Evolutionary conservation across 2,329 filamentous ascomycete genomes (phyloP).

Genomic region (Aspergillus ruber): DNA sequence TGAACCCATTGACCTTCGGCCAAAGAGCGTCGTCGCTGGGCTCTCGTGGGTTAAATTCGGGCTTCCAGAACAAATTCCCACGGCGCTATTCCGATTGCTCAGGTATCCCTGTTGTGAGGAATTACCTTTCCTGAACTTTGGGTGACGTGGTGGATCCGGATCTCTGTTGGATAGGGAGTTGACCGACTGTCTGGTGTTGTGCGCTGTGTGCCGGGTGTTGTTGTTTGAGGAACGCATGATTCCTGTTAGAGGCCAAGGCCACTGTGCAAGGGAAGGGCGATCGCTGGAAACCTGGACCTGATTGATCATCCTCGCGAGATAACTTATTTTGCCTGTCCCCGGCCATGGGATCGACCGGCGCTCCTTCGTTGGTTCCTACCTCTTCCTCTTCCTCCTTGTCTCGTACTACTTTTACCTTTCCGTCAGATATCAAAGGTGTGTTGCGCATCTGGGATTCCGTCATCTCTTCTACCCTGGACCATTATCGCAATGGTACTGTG

Average conservation of each 20-base stretch:
- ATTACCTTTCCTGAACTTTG: background rate
- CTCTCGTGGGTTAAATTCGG: constrained; percentile 13
- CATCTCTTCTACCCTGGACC: constrained; percentile 12
- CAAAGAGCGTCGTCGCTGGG: constrained; percentile 14
- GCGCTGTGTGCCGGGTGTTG: constrained; percentile 3
- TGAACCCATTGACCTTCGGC: constrained; percentile 2
- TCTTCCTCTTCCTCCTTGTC: background rate
- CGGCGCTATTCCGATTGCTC: constrained; percentile 7
- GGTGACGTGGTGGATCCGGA: constrained; percentile 1
- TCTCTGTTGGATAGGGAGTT: background rate
- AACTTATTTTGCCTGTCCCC: background rate
- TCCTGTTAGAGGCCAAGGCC: background rate
- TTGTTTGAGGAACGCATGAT: constrained; percentile 5
- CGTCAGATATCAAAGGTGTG: background rate
- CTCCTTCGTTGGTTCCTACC: constrained; percentile 1
- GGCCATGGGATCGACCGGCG: constrained; percentile 11
- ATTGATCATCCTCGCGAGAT: background rate
- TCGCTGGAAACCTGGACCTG: constrained; percentile 3
- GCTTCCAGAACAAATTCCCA: constrained; percentile 17
- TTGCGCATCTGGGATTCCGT: constrained; percentile 12
- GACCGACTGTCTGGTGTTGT: constrained; percentile 2
- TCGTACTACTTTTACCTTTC: background rate
- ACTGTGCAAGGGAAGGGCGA: constrained; percentile 5
- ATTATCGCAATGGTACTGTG: constrained; percentile 22
- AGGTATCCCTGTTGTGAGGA: background rate